Evolutionary conservation across 106 monocot species (phyloP).

Genomic region (Dendrobium nobile): DNA sequence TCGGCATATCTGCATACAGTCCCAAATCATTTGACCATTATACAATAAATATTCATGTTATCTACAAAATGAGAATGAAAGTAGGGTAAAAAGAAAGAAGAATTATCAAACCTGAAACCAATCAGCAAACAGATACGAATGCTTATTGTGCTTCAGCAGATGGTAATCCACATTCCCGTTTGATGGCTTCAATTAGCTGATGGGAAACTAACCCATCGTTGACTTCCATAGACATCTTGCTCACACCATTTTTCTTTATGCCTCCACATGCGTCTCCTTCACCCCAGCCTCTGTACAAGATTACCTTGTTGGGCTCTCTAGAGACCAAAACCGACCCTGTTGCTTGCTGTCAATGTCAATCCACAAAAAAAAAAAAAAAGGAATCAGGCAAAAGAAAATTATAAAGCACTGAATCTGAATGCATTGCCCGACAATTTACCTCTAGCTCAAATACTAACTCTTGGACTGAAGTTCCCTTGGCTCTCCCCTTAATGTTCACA

Average conservation of each 20-base stretch:
- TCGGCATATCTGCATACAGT: neutral
- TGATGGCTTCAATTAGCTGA: constrained; percentile 60
- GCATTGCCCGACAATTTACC: constrained; percentile 19
- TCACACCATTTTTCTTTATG: constrained; percentile 7
- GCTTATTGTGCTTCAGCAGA: neutral
- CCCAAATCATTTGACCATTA: neutral
- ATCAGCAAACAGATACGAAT: neutral
- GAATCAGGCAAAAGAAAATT: neutral
- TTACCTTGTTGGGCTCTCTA: constrained; percentile 86
- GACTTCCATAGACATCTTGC: neutral
- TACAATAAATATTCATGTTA: neutral
- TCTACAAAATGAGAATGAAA: neutral
- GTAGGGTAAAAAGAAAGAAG: neutral
- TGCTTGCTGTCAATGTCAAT: constrained; percentile 44
- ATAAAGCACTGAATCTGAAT: neutral
- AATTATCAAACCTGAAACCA: constrained; percentile 3
- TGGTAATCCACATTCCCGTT: constrained; percentile 60
- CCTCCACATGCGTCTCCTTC: constrained; percentile 21
- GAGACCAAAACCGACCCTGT: constrained; percentile 84
- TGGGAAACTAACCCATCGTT: constrained; percentile 24
- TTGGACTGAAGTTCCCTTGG: constrained; percentile 75
- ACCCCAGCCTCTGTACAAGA: constrained; percentile 81
- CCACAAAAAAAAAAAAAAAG: constrained; percentile 3
- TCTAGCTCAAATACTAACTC: constrained; percentile 80
- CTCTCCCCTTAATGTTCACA: constrained; percentile 84